These are phyloP conservation scores for Blastocladiella emersonii DNA, from an alignment of 371 early-diverging fungal genomes.

Conservation along the genomic window DNA sequence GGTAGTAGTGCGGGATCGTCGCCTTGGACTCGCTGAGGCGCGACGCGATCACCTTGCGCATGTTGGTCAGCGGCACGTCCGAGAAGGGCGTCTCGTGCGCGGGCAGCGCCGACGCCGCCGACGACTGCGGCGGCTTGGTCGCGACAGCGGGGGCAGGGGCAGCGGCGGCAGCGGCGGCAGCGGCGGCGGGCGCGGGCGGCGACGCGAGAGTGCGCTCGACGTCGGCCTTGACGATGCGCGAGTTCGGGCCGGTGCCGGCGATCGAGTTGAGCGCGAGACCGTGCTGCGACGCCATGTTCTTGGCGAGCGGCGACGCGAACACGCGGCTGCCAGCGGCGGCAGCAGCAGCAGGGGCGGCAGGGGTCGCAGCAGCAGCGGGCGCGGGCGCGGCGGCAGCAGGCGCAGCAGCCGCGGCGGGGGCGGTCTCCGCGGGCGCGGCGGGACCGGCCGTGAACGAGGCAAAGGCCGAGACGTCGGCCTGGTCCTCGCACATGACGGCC, in stretches of 20 bases:
- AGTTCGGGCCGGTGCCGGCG: conserved; percentile 78
- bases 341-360: conserved; percentile 4
- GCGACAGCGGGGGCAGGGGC: conserved; percentile 13
- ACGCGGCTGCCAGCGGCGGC: conserved; percentile 39
- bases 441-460: conserved; percentile 50
- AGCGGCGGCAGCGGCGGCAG: conserved; percentile 11
- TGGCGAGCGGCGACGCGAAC: conserved; percentile 81
- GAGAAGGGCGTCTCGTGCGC: conserved; percentile 28
- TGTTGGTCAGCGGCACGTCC: conserved; percentile 76
- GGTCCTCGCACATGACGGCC: conserved; percentile 79
- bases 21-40: conserved; percentile 79
- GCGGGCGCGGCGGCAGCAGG: conserved; percentile 25
- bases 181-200: conserved; percentile 5
- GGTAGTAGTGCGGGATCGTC: conserved; percentile 88
- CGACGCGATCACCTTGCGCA: conserved; percentile 83
- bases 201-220: conserved; percentile 42
- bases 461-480: conserved; percentile 74
- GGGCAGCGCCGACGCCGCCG: conserved; percentile 10
- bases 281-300: conserved; percentile 72
- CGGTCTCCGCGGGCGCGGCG: conserved; percentile 19
- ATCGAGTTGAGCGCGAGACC: conserved; percentile 60
- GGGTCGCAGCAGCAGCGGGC: conserved; percentile 26
- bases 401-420: conserved; percentile 22
- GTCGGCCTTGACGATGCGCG: conserved; percentile 84
- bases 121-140: conserved; percentile 14